Conservation (phyloP, 2,329 filamentous ascomycete species). For the Colletotrichum chrysophilum region DNA sequence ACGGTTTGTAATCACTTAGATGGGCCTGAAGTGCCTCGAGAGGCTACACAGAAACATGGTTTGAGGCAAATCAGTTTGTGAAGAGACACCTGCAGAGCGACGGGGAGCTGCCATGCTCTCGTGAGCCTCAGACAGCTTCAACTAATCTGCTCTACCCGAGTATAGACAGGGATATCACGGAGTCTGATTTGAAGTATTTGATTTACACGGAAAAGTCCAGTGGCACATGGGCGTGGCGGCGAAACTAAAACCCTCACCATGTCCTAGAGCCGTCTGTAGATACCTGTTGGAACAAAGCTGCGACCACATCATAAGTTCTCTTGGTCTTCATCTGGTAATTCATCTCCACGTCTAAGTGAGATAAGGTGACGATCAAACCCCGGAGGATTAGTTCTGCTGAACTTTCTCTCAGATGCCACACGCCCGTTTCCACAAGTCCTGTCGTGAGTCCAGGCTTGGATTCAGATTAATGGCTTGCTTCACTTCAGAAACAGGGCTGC, state of each 20-base stretch:
- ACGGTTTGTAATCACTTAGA: background rate
- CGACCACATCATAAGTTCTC: background rate
- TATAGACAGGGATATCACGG: background rate
- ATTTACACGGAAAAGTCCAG: background rate
- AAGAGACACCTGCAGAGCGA: background rate
- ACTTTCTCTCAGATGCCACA: background rate
- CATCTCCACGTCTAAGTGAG: background rate
- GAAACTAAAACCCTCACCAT: background rate
- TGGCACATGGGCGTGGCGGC: background rate
- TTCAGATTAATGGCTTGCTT: background rate
- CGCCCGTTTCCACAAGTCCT: background rate
- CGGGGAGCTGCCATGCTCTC: background rate
- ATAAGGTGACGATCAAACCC: background rate
- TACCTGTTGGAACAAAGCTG: background rate
- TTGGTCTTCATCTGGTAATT: background rate
- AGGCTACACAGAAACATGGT: background rate
- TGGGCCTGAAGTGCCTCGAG: background rate
- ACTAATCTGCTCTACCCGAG: background rate
- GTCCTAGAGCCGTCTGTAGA: background rate
- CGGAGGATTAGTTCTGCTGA: background rate
- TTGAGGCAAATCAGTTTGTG: background rate
- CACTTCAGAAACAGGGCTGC: background rate
- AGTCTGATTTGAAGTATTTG: background rate
- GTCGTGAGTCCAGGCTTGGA: background rate
- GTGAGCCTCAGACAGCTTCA: background rate